Evolutionary conservation across 352 stramenopile species (phyloP).

Genomic region (Phytophthora foliorum): DNA sequence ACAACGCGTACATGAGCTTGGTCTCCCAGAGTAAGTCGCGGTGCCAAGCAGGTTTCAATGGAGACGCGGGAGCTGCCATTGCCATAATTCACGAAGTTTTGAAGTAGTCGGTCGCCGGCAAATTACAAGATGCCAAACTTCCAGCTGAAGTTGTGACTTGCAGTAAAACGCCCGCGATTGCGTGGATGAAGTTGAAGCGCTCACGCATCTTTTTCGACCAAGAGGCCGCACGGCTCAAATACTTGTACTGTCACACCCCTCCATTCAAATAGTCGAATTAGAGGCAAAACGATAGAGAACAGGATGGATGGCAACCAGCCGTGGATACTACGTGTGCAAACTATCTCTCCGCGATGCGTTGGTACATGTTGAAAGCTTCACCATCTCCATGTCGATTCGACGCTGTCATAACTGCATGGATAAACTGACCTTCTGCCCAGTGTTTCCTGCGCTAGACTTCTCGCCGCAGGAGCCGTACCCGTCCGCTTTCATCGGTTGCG

Average conservation of each 20-base stretch:
- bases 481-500: background rate
- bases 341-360: background rate
- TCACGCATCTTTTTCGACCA: background rate
- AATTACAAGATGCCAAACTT: constrained; percentile 2
- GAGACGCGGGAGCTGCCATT: constrained; percentile 1
- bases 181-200: constrained; percentile 14
- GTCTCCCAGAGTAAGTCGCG: constrained; percentile 44
- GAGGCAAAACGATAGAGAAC: background rate
- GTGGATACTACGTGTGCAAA: too few species aligned
- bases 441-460: background rate
- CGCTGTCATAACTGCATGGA: background rate
- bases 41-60: constrained; percentile 7
- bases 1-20: constrained; percentile 75
- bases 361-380: background rate
- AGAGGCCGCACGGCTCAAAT: constrained; percentile 4
- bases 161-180: constrained; percentile 1
- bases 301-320: background rate
- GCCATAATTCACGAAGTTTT: background rate
- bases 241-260: background rate
- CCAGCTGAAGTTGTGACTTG: background rate
- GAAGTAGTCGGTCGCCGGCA: background rate
- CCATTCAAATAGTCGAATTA: background rate
- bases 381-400: background rate
- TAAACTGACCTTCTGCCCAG: too few species aligned
- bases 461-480: background rate